Conservation (phyloP, 116 monocot genomes). For the Phalaenopsis hybrid region DNA sequence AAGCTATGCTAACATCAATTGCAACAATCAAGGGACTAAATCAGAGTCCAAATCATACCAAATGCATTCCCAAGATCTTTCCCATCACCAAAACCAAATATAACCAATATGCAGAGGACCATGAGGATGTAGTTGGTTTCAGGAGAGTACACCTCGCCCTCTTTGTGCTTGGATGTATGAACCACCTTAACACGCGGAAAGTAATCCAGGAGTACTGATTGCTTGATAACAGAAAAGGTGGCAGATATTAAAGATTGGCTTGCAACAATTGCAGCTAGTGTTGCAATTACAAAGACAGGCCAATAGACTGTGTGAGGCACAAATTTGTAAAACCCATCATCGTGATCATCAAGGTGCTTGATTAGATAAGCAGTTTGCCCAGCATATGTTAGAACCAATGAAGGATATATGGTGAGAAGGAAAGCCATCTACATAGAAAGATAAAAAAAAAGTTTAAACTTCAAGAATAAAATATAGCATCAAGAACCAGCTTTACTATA, state of each 20-base stretch:
- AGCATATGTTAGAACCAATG: conserved; percentile 67
- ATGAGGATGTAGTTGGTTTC: conserved; percentile 78
- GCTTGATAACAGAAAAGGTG: conserved; percentile 79
- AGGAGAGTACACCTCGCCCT: conserved; percentile 79
- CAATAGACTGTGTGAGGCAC: conserved; percentile 57
- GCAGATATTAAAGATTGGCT: conserved; percentile 88
- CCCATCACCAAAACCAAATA: conserved; percentile 67
- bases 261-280: conserved; percentile 60
- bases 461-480: not conserved
- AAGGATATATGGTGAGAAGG: conserved; percentile 70
- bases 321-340: conserved; percentile 73
- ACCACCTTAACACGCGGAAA: conserved; percentile 80
- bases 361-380: conserved; percentile 79
- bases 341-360: conserved; percentile 37
- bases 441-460: not conserved
- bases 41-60: conserved; percentile 29
- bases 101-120: conserved; percentile 56
- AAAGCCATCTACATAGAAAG: conserved; percentile 55
- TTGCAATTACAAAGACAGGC: conserved; percentile 72
- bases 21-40: not conserved
- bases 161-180: conserved; percentile 66
- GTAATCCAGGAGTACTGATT: conserved; percentile 59
- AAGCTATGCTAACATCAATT: not conserved
- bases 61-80: conserved; percentile 71
- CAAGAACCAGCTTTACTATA: not conserved